Evolutionary conservation across 2,329 filamentous ascomycete genomes (phyloP).

Genomic region (Monascus ruber): DNA sequence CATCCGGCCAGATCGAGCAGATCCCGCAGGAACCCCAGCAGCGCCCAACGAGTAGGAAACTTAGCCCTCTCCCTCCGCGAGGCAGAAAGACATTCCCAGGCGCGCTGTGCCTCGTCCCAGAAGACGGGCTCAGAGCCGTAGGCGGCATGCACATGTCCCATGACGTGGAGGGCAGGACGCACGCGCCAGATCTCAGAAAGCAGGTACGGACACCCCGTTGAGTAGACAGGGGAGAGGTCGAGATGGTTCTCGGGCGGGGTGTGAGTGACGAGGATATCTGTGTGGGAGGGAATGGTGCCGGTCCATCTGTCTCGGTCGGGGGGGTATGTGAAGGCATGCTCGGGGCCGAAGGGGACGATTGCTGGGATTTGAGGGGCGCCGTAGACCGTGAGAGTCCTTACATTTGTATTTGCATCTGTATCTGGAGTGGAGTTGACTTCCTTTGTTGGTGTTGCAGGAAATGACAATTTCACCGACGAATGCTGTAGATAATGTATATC

Average conservation of each 20-base stretch:
- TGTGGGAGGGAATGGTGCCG: constrained; percentile 56
- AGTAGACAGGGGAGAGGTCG: constrained; percentile 43
- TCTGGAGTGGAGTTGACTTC: neutral
- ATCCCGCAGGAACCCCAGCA: constrained; percentile 23
- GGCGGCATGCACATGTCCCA: constrained; percentile 73
- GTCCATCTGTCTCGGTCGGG: constrained; percentile 58
- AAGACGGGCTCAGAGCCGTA: constrained; percentile 58
- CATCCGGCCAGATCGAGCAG: constrained; percentile 26
- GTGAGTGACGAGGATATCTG: constrained; percentile 73
- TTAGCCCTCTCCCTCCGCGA: constrained; percentile 14
- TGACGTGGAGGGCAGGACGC: constrained; percentile 65
- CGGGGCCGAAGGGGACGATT: constrained; percentile 52
- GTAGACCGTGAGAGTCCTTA: constrained; percentile 57
- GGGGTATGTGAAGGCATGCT: constrained; percentile 69
- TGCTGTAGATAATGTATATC: constrained; percentile 66
- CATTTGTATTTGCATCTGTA: neutral
- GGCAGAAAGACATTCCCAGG: constrained; percentile 55
- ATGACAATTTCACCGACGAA: constrained; percentile 50
- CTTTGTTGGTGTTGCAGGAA: constrained; percentile 38
- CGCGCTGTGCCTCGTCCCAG: constrained; percentile 62
- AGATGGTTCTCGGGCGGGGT: constrained; percentile 64
- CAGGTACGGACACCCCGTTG: constrained; percentile 59
- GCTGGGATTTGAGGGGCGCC: constrained; percentile 69
- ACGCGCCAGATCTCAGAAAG: constrained; percentile 63
- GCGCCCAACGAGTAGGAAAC: neutral